These are phyloP conservation scores for Clitopilus passeckerianus DNA, from an alignment of 768 basidiomycete species.

Conservation along the genomic window DNA sequence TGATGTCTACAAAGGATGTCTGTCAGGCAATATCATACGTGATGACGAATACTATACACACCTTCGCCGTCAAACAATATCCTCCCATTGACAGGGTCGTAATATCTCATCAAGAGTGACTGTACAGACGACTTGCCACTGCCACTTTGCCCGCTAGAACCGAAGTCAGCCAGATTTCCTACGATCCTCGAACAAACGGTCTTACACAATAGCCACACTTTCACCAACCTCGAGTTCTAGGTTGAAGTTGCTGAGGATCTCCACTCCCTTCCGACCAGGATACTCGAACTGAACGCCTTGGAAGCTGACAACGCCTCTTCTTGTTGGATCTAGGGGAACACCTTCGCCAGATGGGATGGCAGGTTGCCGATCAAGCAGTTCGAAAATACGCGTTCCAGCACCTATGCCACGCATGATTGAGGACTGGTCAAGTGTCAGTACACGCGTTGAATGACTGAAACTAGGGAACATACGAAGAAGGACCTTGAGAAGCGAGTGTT, in stretches of 20 bases:
- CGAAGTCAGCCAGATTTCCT: neutral
- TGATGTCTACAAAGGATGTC: slow-evolving; percentile 55
- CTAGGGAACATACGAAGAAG: slow-evolving; percentile 38
- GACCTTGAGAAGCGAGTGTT: slow-evolving; percentile 24
- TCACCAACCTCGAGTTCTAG: slow-evolving; percentile 80
- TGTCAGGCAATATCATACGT: neutral
- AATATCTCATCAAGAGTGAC: slow-evolving; percentile 81
- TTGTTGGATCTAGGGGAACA: slow-evolving; percentile 42
- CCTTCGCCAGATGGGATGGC: slow-evolving; percentile 67
- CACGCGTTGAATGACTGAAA: slow-evolving; percentile 29
- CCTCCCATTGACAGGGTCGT: slow-evolving; percentile 80
- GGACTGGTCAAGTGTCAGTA: slow-evolving; percentile 39
- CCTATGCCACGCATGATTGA: slow-evolving; percentile 97
- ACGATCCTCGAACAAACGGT: slow-evolving; percentile 9
- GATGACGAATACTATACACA: slow-evolving; percentile 18
- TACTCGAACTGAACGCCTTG: slow-evolving; percentile 87
- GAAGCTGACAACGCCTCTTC: slow-evolving; percentile 72
- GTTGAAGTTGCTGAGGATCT: slow-evolving; percentile 79
- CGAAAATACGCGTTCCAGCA: slow-evolving; percentile 91
- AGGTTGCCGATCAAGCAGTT: slow-evolving; percentile 79
- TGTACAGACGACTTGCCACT: slow-evolving; percentile 94
- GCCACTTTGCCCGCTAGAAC: slow-evolving; percentile 78
- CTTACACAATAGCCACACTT: slow-evolving; percentile 89
- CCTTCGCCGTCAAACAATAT: slow-evolving; percentile 87
- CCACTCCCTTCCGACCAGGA: slow-evolving; percentile 76